These are phyloP conservation scores for Aspergillus sp. DNA, from an alignment of 2,329 filamentous ascomycete species.

Conservation along the genomic window DNA sequence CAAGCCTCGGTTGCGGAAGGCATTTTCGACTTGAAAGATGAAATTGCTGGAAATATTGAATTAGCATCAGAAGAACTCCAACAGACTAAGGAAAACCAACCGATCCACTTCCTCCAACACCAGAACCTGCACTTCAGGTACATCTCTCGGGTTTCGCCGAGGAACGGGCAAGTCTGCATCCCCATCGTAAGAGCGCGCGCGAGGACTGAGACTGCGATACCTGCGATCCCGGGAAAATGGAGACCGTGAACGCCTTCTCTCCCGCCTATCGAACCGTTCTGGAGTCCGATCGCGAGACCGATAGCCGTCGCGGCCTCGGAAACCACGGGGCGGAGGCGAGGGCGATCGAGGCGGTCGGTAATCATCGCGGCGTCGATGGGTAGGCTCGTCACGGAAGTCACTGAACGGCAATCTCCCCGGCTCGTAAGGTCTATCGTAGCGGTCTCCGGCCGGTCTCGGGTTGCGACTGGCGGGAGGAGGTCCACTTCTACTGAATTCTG, in stretches of 20 bases:
- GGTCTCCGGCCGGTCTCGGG: slow-evolving; percentile 35
- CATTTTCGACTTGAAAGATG: slow-evolving; percentile 75
- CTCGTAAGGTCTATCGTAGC: slow-evolving; percentile 45
- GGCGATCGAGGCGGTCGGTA: slow-evolving; percentile 62
- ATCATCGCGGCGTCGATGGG: slow-evolving; percentile 57
- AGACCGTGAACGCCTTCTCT: slow-evolving; percentile 68
- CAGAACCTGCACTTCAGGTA: slow-evolving; percentile 88
- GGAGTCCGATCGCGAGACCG: slow-evolving; percentile 43
- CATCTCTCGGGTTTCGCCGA: slow-evolving; percentile 67
- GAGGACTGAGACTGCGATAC: slow-evolving; percentile 69
- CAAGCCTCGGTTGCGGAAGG: slow-evolving; percentile 70
- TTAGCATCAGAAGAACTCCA: background rate
- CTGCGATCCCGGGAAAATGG: slow-evolving; percentile 64
- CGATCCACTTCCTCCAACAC: slow-evolving; percentile 72
- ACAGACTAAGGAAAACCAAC: slow-evolving; percentile 28
- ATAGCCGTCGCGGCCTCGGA: slow-evolving; percentile 66
- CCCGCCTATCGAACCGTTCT: slow-evolving; percentile 54
- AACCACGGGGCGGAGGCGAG: slow-evolving; percentile 53
- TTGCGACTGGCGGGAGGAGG: slow-evolving; percentile 31
- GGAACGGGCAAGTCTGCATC: slow-evolving; percentile 70
- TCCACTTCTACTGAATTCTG: slow-evolving; percentile 56
- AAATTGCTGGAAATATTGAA: slow-evolving; percentile 59
- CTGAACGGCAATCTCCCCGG: slow-evolving; percentile 41
- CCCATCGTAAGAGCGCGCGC: slow-evolving; percentile 53
- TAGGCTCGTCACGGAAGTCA: slow-evolving; percentile 52